A percentile compares a stretch with the other conserved stretches of the same genome.
These are phyloP conservation scores for Fusarium mexicanum DNA, from an alignment of 2,329 filamentous ascomycete species.

Conservation along the genomic window DNA sequence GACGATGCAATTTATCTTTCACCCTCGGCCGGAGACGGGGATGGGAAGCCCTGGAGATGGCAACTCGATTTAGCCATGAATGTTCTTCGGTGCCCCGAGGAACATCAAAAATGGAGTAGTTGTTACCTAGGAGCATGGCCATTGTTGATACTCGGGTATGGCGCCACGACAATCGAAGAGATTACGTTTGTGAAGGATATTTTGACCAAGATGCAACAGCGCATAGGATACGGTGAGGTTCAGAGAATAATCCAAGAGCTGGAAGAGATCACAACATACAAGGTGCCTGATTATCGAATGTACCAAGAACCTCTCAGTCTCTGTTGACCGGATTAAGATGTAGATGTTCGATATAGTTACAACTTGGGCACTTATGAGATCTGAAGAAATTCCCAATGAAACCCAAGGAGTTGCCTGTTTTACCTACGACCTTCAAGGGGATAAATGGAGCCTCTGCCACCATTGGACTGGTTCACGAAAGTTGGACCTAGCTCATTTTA, in stretches of 20 bases:
- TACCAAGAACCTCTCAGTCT: no score
- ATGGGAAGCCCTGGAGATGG: neutral
- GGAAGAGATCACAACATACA: neutral
- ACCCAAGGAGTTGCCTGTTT: no score
- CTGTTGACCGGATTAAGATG: no score
- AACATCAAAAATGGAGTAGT: neutral
- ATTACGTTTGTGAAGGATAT: neutral
- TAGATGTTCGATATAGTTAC: no score
- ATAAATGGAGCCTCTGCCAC: no score
- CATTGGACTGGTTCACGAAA: no score
- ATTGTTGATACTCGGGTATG: neutral
- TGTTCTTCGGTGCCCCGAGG: neutral
- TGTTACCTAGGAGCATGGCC: neutral
- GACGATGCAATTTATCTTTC: rapidly evolving
- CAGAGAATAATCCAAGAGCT: neutral
- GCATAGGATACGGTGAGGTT: neutral
- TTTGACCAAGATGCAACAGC: neutral
- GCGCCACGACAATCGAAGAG: neutral
- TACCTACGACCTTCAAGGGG: no score
- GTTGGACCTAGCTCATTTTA: no score
- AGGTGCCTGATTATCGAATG: rapidly evolving
- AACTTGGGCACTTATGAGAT: no score
- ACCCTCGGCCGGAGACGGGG: rapidly evolving
- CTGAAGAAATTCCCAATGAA: no score
- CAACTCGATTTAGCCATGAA: neutral